Percentiles rank a stretch among this genome's conserved stretches.
Evolutionary conservation across 1,284 basidiomycete genomes (phyloP).

Genomic region (Clitocybe nebularis): DNA sequence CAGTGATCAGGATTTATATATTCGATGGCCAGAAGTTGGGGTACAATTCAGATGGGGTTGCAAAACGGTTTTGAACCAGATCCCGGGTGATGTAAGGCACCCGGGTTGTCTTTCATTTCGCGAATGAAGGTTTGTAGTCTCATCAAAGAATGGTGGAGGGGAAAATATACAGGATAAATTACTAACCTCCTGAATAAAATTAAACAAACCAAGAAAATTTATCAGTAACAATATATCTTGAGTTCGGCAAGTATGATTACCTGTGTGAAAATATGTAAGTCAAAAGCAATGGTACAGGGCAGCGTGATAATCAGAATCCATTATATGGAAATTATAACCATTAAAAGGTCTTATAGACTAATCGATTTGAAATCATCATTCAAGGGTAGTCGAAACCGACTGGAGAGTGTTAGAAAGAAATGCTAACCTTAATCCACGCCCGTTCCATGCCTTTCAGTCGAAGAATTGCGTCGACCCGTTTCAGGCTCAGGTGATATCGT

Average conservation of each 20-base stretch:
- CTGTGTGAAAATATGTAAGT: conserved; percentile 12
- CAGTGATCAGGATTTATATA: conserved; percentile 6
- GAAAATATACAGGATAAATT: conserved; percentile 10
- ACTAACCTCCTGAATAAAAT: conserved; percentile 49
- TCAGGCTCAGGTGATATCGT: conserved; percentile 61
- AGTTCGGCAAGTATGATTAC: conserved; percentile 1
- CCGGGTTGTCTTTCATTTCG: conserved; percentile 53
- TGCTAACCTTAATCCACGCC: conserved; percentile 63
- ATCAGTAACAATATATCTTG: not conserved
- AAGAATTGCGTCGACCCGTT: conserved; percentile 76
- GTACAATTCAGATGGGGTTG: conserved; percentile 61
- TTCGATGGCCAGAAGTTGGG: conserved; percentile 3
- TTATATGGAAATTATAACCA: conserved; percentile 49
- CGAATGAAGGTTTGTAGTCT: conserved; percentile 57
- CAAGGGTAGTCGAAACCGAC: conserved; percentile 14
- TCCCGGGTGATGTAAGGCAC: conserved; percentile 56
- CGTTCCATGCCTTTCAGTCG: conserved; percentile 74
- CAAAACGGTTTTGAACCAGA: conserved; percentile 51
- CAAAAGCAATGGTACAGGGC: conserved; percentile 20
- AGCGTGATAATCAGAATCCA: conserved; percentile 10
- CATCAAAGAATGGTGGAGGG: conserved; percentile 33
- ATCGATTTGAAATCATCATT: conserved; percentile 73
- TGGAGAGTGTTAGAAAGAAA: conserved; percentile 11
- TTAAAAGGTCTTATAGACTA: conserved; percentile 79
- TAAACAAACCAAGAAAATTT: not conserved